Evolutionary conservation across 2,329 filamentous ascomycete genomes (phyloP).

Genomic region (Arthrobotrys sinensis): DNA sequence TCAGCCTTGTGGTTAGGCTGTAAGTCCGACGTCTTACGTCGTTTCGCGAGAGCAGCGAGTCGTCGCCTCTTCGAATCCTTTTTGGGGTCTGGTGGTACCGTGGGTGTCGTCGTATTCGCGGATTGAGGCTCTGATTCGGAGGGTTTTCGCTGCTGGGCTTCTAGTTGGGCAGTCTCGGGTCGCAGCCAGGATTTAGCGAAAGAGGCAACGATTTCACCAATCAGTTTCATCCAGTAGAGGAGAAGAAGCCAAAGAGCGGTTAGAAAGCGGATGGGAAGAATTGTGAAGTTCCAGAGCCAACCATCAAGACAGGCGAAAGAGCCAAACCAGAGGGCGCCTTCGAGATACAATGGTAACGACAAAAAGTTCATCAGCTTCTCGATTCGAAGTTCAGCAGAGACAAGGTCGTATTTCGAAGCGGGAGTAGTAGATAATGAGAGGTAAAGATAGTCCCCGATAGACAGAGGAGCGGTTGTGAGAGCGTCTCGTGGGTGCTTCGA

Average conservation of each 20-base stretch:
- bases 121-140: slow-evolving; percentile 40
- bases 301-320: slow-evolving; percentile 92
- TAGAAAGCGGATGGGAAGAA: slow-evolving; percentile 88
- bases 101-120: slow-evolving; percentile 11
- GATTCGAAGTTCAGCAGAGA: slow-evolving; percentile 92
- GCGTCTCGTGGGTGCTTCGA: slow-evolving; percentile 36
- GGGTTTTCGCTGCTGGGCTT: slow-evolving; percentile 42
- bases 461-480: slow-evolving; percentile 37
- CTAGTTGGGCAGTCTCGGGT: slow-evolving; percentile 40
- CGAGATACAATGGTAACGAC: slow-evolving; percentile 83
- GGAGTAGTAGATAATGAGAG: slow-evolving; percentile 47
- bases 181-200: slow-evolving; percentile 60
- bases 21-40: slow-evolving; percentile 78
- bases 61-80: slow-evolving; percentile 80
- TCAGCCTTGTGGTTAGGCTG: slow-evolving; percentile 95
- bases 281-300: slow-evolving; percentile 97
- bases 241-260: slow-evolving; percentile 83
- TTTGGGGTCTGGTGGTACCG: slow-evolving; percentile 71
- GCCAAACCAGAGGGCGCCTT: slow-evolving; percentile 88
- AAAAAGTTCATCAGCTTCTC: slow-evolving; percentile 92
- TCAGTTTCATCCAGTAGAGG: slow-evolving; percentile 82
- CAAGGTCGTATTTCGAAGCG: slow-evolving; percentile 67
- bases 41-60: slow-evolving; percentile 58
- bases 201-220: slow-evolving; percentile 68
- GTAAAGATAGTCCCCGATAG: slow-evolving; percentile 58